A percentile compares a stretch with the other conserved stretches of the same genome.
These are phyloP conservation scores for Glycine tomentella DNA, from an alignment of 306 rosid species.

Conservation along the genomic window DNA sequence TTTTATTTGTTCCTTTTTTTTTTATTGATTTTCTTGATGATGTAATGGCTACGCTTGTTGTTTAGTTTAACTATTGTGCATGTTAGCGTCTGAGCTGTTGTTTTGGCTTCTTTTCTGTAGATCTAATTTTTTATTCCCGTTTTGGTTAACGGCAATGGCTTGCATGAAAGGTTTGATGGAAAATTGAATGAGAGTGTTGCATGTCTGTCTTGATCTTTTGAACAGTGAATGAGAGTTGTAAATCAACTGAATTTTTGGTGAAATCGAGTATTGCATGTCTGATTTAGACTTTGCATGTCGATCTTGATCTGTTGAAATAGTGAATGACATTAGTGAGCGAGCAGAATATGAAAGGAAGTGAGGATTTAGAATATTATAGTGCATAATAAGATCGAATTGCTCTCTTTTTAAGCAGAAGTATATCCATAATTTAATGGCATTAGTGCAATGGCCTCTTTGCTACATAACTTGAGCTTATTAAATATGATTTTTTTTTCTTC, in stretches of 20 bases:
- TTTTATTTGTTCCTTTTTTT: neutral
- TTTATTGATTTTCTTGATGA: neutral
- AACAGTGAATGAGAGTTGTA: constrained; percentile 1
- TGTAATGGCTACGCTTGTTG: neutral
- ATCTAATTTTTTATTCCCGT: constrained; percentile 35
- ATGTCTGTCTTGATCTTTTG: constrained; percentile 40
- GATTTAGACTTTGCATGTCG: too few relatives aligned
- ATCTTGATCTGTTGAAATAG: too few relatives aligned
- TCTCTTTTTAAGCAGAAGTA: neutral
- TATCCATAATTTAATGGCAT: neutral
- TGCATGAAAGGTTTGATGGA: neutral
- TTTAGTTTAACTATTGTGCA: constrained; percentile 24
- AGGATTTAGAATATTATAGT: neutral
- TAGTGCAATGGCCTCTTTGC: constrained; percentile 11
- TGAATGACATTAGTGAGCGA: neutral
- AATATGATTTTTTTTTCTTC: constrained; percentile 17
- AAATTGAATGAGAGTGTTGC: neutral
- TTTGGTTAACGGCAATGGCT: neutral
- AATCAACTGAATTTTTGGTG: constrained; percentile 19
- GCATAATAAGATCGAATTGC: constrained; percentile 8
- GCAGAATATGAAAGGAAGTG: neutral
- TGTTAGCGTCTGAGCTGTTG: neutral
- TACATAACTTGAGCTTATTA: neutral
- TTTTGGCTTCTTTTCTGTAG: constrained; percentile 20
- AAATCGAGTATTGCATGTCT: too few relatives aligned